phyloP scores from a whole-genome alignment of 108 stramenopile species.

The Fragilariopsis cylindrus region DNA sequence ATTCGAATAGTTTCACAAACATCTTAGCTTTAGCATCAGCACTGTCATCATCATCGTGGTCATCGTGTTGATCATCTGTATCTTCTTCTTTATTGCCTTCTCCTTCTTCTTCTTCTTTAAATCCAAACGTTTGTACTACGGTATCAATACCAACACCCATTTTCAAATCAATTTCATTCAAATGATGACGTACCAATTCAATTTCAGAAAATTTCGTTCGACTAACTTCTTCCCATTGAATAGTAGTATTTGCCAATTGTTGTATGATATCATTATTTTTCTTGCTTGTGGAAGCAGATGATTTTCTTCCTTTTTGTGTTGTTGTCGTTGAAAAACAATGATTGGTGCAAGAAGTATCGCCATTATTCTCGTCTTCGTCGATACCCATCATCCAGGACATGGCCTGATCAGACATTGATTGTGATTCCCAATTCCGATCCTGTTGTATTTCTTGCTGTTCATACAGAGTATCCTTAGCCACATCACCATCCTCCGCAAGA shows the following conservation, averaged over 20 bases:
- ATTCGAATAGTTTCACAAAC: constrained; percentile 22
- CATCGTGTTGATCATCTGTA: neutral
- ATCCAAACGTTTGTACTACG: constrained; percentile 18
- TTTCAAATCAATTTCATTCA: constrained; percentile 16
- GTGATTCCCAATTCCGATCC: constrained; percentile 10
- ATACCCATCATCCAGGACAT: constrained; percentile 14
- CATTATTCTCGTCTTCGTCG: neutral
- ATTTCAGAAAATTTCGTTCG: constrained; percentile 12
- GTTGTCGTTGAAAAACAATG: neutral
- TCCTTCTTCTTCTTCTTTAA: constrained; percentile 3
- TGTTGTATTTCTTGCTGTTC: neutral
- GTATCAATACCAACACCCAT: constrained; percentile 17
- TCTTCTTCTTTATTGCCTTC: neutral
- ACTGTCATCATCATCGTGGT: neutral
- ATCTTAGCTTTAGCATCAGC: constrained; percentile 7
- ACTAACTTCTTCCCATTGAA: constrained; percentile 27
- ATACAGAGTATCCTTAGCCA: too few relatives aligned
- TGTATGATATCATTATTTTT: neutral
- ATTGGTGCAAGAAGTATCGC: neutral
- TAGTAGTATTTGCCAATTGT: neutral
- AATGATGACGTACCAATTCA: neutral
- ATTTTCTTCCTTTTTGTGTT: neutral
- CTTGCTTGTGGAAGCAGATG: neutral
- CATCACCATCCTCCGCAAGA: neutral
- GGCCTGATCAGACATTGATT: constrained; percentile 7